A percentile compares a stretch with the other conserved stretches of the same genome.
Conservation (phyloP, 2,329 filamentous ascomycete species). For the Penicillium sp. region DNA sequence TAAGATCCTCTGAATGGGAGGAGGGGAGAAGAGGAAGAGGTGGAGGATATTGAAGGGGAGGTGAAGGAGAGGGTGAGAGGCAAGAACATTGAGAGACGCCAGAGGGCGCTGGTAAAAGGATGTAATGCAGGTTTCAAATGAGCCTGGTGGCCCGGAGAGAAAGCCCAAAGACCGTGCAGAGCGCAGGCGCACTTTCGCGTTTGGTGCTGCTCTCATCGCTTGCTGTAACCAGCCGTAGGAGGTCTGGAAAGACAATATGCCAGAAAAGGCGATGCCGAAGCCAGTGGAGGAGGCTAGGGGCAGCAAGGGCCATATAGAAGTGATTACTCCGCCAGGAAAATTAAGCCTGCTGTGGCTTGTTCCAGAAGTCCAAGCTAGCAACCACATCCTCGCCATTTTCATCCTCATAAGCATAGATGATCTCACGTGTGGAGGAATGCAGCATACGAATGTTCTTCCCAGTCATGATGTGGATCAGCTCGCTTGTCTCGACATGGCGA, state of each 20-base stretch:
- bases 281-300: background rate
- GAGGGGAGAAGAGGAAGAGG: background rate
- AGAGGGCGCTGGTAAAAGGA: background rate
- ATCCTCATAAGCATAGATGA: constrained; percentile 96
- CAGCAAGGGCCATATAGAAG: background rate
- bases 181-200: background rate
- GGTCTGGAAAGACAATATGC: background rate
- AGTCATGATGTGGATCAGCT: constrained; percentile 89
- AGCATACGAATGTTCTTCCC: constrained; percentile 97
- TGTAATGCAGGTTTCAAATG: background rate
- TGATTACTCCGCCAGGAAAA: background rate
- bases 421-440: constrained; percentile 97
- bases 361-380: constrained; percentile 96
- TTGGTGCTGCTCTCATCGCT: background rate
- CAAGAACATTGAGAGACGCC: background rate
- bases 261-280: background rate
- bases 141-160: background rate
- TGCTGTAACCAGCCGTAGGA: background rate
- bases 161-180: background rate
- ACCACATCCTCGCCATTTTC: constrained; percentile 91
- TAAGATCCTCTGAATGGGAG: constrained; percentile 4
- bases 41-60: background rate
- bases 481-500: constrained; percentile 89
- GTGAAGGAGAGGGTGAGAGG: background rate
- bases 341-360: constrained; percentile 48